Conservation (phyloP, 2,329 filamentous ascomycete species). For the Clathrospora elynae region DNA sequence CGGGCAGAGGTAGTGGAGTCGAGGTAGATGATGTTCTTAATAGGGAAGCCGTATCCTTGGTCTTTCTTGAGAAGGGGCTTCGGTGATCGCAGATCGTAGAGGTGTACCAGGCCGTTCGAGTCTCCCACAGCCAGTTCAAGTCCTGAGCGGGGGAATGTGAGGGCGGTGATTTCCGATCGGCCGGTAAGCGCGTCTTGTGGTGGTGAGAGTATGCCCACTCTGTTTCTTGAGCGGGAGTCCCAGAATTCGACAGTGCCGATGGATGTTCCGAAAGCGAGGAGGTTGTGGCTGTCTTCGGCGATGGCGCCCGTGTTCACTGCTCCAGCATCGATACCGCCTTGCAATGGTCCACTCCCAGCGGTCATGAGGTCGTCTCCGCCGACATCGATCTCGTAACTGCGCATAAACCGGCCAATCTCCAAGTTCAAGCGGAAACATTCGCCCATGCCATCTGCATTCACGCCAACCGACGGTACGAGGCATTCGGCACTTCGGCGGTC, state of each 20-base stretch:
- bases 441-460: constrained; percentile 82
- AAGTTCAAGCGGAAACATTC: constrained; percentile 94
- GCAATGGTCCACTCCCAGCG: constrained; percentile 72
- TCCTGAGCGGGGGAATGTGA: constrained; percentile 84
- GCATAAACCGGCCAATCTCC: constrained; percentile 91
- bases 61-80: constrained; percentile 87
- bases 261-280: constrained; percentile 91
- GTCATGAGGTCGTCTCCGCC: constrained; percentile 76
- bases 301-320: constrained; percentile 86
- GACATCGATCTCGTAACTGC: constrained; percentile 88
- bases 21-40: constrained; percentile 78
- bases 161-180: constrained; percentile 74
- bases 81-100: constrained; percentile 91
- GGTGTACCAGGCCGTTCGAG: constrained; percentile 83
- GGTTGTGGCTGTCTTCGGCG: constrained; percentile 85
- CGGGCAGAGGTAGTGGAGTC: constrained; percentile 67
- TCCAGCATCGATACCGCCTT: constrained; percentile 84
- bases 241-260: constrained; percentile 97
- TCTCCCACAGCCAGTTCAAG: constrained; percentile 84
- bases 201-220: constrained; percentile 75
- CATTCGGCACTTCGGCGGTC: constrained; percentile 82
- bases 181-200: constrained; percentile 48
- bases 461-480: constrained; percentile 82
- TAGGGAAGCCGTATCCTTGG: constrained; percentile 91
- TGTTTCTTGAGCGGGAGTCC: constrained; percentile 83